Conservation (phyloP, 441 rosid genomes). For the Populus hybrid region DNA sequence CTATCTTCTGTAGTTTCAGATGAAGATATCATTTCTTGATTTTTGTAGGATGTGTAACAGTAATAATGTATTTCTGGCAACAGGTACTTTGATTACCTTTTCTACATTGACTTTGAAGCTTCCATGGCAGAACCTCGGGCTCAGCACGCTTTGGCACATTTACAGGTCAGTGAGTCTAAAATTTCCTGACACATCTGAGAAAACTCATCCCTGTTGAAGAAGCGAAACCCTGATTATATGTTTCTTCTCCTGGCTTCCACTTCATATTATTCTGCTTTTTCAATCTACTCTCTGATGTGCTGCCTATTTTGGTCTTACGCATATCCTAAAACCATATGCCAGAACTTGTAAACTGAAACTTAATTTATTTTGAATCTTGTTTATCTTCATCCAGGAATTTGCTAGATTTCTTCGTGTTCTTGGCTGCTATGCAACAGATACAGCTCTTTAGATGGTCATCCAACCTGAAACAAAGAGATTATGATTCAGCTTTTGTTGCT, state of each 20-base stretch:
- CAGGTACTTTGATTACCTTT: conserved; percentile 92
- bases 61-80: conserved; percentile 20
- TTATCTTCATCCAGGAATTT: conserved; percentile 57
- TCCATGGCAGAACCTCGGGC: conserved; percentile 93
- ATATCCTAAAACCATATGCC: neutral
- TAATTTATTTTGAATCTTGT: neutral
- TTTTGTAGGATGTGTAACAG: neutral
- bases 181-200: neutral
- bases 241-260: neutral
- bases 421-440: conserved; percentile 73
- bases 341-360: neutral
- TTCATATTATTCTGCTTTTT: neutral
- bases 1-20: neutral
- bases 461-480: neutral
- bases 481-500: neutral
- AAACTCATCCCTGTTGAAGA: neutral
- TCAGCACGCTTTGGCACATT: conserved; percentile 70
- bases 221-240: neutral
- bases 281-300: neutral
- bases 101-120: conserved; percentile 87
- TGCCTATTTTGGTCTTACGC: too few species aligned
- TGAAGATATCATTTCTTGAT: neutral
- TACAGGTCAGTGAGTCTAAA: conserved; percentile 54
- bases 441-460: conserved; percentile 6
- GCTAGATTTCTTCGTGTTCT: conserved; percentile 71